Evolutionary conservation across 805 yeast species (phyloP), one percentile per base, ranked within the genome.

Genomic region (Soucietia sequanensis): DNA sequence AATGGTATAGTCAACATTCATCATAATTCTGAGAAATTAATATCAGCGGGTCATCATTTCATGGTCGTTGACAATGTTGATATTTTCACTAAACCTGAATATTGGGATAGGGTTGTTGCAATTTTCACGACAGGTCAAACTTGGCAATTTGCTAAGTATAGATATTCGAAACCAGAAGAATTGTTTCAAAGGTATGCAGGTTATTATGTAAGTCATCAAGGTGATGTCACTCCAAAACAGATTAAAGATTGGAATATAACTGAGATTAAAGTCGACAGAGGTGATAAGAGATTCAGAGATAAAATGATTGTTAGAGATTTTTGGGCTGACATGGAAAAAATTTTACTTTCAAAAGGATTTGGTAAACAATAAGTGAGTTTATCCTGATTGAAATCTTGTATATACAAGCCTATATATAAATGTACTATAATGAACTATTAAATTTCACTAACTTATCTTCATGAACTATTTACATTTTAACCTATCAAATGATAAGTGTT

Each of bases 81-180:
- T 35, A 76, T 81, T 62, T 68, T 68, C 47, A 81, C 85, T 16
- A 91, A 90, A 56, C 95, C 96, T 3, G 98, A 93, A 58, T 88
- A 93, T 62, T 93, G 99, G 99, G 95, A 88, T 54, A 76, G 99
- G 39, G 97, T 93, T 1, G 86, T 91, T 31, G 97, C 95, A 0
- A 85, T 93, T 24, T 83, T 93, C 65, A 91, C 96, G 12, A 91
- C 97, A 8, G 99, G 99, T 9, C 99, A 93, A 65, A 72, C 81
- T 35, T 93, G 99, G 99, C 99, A 93, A 64, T 87, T 93, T 64
- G 78, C 85, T 53, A 78, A 80, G 50, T 93, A 91, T 62, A 84
- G 83, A 55, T 84, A 89, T 79, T 72, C 79, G 25, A 78, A 81
- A 35, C 96, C 99, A 2, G 79, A 83, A 40, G 69, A 69, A 28